Evolutionary conservation across 306 rosid genomes (phyloP).

Genomic region (Cicer cuneatum): DNA sequence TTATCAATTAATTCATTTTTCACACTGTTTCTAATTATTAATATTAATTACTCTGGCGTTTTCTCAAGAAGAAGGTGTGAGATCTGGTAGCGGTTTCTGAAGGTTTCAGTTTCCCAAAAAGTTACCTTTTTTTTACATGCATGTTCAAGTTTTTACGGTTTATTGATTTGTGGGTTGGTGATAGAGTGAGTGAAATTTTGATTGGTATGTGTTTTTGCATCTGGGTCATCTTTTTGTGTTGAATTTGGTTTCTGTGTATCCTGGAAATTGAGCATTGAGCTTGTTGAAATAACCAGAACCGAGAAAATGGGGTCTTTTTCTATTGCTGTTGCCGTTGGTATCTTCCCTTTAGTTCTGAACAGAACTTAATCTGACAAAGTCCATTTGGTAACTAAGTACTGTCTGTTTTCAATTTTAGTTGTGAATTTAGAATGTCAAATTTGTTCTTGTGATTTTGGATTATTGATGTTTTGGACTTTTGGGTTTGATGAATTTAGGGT

Average conservation of each 20-base stretch:
- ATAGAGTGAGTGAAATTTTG: not conserved
- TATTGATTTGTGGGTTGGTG: constrained; percentile 36
- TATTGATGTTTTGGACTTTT: constrained; percentile 19
- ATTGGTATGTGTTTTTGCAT: constrained; percentile 41
- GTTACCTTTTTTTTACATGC: constrained; percentile 40
- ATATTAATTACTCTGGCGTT: constrained; percentile 33
- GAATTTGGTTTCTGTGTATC: constrained; percentile 35
- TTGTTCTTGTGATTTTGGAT: constrained; percentile 5
- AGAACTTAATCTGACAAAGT: constrained; percentile 30
- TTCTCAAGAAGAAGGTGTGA: constrained; percentile 40
- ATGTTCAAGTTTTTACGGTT: constrained; percentile 45
- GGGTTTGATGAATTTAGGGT: constrained; percentile 30
- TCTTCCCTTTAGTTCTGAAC: constrained; percentile 24
- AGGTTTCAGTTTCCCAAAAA: constrained; percentile 39
- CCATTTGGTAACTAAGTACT: constrained; percentile 22
- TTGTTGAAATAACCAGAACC: constrained; percentile 28
- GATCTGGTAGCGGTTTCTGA: constrained; percentile 48
- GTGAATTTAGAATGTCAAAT: constrained; percentile 19
- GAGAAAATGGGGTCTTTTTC: not conserved
- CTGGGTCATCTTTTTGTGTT: constrained; percentile 22
- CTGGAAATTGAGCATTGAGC: constrained; percentile 45
- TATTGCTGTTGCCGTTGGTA: constrained; percentile 42
- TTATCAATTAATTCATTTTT: not conserved
- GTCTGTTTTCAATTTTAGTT: constrained; percentile 26
- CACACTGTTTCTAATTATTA: constrained; percentile 12